Evolutionary conservation across 2,329 filamentous ascomycete genomes (phyloP).

Genomic region (Ophiostoma tasmaniense): DNA sequence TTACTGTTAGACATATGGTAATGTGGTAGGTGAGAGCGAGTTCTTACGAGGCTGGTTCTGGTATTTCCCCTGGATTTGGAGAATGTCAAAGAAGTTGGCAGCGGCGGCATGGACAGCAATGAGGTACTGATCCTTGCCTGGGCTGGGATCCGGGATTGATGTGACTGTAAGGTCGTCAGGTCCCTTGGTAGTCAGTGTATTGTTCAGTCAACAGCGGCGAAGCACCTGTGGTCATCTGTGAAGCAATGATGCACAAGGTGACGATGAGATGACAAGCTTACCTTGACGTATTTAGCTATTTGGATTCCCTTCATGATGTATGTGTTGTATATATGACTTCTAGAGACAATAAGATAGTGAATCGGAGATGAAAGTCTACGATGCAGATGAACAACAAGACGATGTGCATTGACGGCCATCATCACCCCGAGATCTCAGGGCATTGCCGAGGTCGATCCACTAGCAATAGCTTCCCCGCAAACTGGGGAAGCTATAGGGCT

Average conservation of each 20-base stretch:
- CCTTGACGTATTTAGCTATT: constrained; percentile 30
- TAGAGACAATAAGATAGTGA: not conserved
- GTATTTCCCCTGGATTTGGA: constrained; percentile 93
- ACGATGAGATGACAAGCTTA: constrained; percentile 9
- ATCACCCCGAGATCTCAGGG: not conserved
- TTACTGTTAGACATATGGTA: not conserved
- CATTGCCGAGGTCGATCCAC: constrained; percentile 7
- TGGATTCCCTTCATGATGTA: constrained; percentile 29
- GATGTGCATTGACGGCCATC: not conserved
- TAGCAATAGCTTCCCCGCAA: constrained; percentile 2
- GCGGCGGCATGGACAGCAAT: constrained; percentile 80
- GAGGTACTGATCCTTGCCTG: constrained; percentile 67
- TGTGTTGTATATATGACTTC: not conserved
- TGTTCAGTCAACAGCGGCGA: not conserved
- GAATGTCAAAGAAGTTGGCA: constrained; percentile 94
- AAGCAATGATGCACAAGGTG: not conserved
- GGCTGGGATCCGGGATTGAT: constrained; percentile 64
- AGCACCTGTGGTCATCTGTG: not conserved
- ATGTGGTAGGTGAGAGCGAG: no score
- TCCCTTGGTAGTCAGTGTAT: constrained; percentile 40
- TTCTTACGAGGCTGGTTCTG: constrained; percentile 63
- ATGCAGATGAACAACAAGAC: not conserved
- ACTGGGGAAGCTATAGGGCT: not conserved
- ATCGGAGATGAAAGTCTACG: not conserved
- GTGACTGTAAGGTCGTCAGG: constrained; percentile 71